Conservation (phyloP, 2,329 filamentous ascomycete genomes). For the Didymosphaeria variabile region DNA sequence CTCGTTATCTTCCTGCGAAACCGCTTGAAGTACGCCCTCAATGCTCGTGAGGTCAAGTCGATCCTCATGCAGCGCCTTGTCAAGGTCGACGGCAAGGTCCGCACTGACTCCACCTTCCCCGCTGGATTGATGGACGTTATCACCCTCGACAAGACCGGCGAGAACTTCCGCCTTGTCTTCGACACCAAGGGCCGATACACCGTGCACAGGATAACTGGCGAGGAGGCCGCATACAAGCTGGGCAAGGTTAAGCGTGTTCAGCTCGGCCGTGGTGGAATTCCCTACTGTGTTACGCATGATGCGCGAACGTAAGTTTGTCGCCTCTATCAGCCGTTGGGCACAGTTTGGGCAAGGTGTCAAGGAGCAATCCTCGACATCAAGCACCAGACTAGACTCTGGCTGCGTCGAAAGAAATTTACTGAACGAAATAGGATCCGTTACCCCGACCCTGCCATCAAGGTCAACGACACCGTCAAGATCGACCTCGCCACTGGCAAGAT, state of each 20-base stretch:
- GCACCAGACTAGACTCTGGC: conserved; percentile 99
- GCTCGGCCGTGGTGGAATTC: conserved; percentile 99
- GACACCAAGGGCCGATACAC: conserved; percentile 99
- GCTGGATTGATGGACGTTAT: conserved; percentile 99
- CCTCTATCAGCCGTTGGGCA: conserved; percentile 99
- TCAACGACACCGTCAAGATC: conserved; percentile 99
- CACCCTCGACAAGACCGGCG: conserved; percentile 98
- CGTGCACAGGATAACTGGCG: conserved; percentile 97
- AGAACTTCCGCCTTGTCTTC: conserved; percentile 99
- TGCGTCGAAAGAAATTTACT: conserved; percentile 54
- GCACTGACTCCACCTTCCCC: conserved; percentile 97
- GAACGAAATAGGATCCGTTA: conserved; percentile 86
- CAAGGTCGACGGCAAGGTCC: conserved; percentile 99
- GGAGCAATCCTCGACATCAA: conserved; percentile 71
- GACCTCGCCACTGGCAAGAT: conserved; percentile 98
- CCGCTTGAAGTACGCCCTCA: conserved; percentile 99
- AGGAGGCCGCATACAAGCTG: conserved; percentile 99
- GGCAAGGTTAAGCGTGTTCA: conserved; percentile 99
- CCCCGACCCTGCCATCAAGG: conserved; percentile 97
- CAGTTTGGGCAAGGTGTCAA: conserved; percentile 51
- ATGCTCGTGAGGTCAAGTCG: conserved; percentile 95
- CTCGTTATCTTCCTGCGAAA: conserved; percentile 84
- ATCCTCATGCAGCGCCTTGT: conserved; percentile 99
- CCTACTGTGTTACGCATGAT: conserved; percentile 99
- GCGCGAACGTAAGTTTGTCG: conserved; percentile 99